Evolutionary conservation across 495 filamentous ascomycete genomes (phyloP), one percentile per base, ranked within the genome.

Genomic region (Pyrenula massariospora): DNA sequence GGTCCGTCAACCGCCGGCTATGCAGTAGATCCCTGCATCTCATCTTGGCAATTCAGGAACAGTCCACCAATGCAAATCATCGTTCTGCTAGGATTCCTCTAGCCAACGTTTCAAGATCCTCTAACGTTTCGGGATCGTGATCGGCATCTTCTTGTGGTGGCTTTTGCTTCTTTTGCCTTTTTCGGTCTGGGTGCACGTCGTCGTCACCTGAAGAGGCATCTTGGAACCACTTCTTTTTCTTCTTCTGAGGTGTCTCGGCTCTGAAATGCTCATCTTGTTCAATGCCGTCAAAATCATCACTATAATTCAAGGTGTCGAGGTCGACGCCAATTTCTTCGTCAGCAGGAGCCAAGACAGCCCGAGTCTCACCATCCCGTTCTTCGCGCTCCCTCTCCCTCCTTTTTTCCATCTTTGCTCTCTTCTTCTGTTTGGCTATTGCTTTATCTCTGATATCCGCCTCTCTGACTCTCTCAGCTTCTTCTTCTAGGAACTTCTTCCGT

Each of bases 61-160:
- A 5, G 31, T 42, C 31, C 31, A 42, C 31, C 31, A 42, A 42
- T 42, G 31, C 31, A 5, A 42, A 42, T 42, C 31, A 42, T 42
- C 15, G 15, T 15, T 42, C 31, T 42, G 31, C 31, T 42, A 97
- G 74, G 65, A 96, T 71, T 1, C 88, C 90, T 60, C 85, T 81
- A 60, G 92, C 92, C 78, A 95, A 64, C 55, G 85, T 84, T 70
- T 97, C 92, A 67, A 96, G 73, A 77, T 96, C 89, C 63, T 92
- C 88, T 72, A 96, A 68, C 22, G 86, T 95, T 68, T 91, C 83
- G 55, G 89, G 88, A 69, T 86, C 82, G 48, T 81, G 71, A 22
- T 73, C 74, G 58, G 78, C 73, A 60, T 79, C 72, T 60, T 54
- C 53, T 22, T 53, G 53, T 56, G 54, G 53, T 57, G 59, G 50